A percentile compares a stretch with the other conserved stretches of the same genome.
Evolutionary conservation across 1,284 basidiomycete genomes (phyloP).

Genomic region (Rhodotorula sp.): DNA sequence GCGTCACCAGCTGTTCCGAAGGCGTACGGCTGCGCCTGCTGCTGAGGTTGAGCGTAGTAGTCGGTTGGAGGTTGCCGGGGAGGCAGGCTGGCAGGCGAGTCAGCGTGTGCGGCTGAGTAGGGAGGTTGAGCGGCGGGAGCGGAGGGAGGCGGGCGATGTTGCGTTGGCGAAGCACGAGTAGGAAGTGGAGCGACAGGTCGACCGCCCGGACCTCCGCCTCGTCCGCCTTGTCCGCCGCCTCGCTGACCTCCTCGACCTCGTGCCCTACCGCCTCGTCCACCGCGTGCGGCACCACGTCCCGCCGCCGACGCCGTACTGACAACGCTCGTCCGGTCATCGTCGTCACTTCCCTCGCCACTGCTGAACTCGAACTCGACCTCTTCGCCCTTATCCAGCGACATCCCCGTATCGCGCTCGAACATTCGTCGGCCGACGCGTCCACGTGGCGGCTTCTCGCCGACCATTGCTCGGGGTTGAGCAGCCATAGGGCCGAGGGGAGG

Average conservation of each 20-base stretch:
- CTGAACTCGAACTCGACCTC: slow-evolving; percentile 41
- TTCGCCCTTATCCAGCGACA: slow-evolving; percentile 17
- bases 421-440: slow-evolving; percentile 31
- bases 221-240: background rate
- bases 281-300: background rate
- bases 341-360: slow-evolving; percentile 21
- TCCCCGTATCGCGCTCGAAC: slow-evolving; percentile 38
- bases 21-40: too few species aligned
- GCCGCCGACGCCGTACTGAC: background rate
- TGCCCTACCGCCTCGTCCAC: slow-evolving; percentile 7
- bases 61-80: too few species aligned
- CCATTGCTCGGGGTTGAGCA: slow-evolving; percentile 1
- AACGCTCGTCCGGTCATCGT: background rate
- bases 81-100: too few species aligned
- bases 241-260: slow-evolving; percentile 7
- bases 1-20: too few species aligned
- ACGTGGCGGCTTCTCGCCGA: slow-evolving; percentile 32
- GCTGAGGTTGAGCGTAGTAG: too few species aligned
- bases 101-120: too few species aligned
- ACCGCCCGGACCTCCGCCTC: slow-evolving; percentile 16
- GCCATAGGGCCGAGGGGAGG: slow-evolving; percentile 8
- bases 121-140: too few species aligned
- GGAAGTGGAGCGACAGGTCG: slow-evolving; percentile 9
- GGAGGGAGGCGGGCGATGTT: too few species aligned
- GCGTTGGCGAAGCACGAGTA: too few species aligned